Percentiles rank a stretch among this genome's conserved stretches.
phyloP scores from a whole-genome alignment of 192 early-diverging fungal species.

The Linnemannia exigua region DNA sequence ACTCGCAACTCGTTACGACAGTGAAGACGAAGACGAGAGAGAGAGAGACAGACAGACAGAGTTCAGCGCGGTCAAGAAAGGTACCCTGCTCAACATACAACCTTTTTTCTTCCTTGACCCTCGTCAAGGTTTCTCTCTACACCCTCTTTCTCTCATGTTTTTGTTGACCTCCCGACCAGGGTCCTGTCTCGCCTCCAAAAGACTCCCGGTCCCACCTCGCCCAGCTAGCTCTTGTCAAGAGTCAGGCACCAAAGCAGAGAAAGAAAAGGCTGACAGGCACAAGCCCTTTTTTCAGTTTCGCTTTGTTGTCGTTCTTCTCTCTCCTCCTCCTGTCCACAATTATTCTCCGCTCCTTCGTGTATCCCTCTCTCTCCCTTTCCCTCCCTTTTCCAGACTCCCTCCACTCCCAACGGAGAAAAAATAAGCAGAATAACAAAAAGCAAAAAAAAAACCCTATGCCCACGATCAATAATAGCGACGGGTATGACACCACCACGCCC shows the following conservation, averaged over 20 bases:
- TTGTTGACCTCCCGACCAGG: neutral
- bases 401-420: slow-evolving; percentile 8
- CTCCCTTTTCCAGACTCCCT: neutral
- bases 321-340: neutral
- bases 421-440: too few relatives aligned
- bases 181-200: neutral
- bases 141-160: neutral
- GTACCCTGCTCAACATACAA: neutral
- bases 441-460: neutral
- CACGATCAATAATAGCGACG: neutral
- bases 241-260: neutral
- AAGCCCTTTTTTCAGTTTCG: neutral
- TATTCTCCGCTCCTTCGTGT: too few relatives aligned
- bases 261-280: neutral
- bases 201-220: neutral
- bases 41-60: neutral
- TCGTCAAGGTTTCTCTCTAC: neutral
- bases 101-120: neutral
- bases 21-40: neutral
- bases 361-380: neutral
- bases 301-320: neutral
- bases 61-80: neutral
- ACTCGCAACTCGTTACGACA: neutral
- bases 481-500: slow-evolving; percentile 1
- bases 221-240: neutral